Evolutionary conservation across 169 alveolate genomes (phyloP).

Genomic region (Plasmodium fragile): DNA sequence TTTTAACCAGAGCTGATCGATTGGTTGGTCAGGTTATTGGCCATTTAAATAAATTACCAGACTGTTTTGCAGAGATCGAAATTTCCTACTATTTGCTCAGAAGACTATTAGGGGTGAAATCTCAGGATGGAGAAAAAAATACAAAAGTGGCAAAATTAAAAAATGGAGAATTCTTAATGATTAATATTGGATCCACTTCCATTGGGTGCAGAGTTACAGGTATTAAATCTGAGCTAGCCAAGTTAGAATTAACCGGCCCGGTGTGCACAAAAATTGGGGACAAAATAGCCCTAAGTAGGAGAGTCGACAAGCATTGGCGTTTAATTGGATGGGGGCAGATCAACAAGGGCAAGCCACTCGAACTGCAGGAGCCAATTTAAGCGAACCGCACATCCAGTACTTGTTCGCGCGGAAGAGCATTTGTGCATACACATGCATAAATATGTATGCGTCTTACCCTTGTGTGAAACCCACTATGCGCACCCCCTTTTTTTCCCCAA

Average conservation of each 20-base stretch:
- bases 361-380: slow-evolving; percentile 80
- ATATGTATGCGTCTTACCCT: slow-evolving; percentile 1
- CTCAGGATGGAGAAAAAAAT: slow-evolving; percentile 90
- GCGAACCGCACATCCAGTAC: neutral
- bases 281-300: slow-evolving; percentile 97
- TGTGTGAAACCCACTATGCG: neutral
- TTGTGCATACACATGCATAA: neutral
- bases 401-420: neutral
- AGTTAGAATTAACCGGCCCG: slow-evolving; percentile 92
- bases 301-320: slow-evolving; percentile 98
- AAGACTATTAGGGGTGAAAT: slow-evolving; percentile 92
- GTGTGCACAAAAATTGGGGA: slow-evolving; percentile 96
- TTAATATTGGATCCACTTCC: slow-evolving; percentile 98
- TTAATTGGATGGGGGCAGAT: slow-evolving; percentile 98
- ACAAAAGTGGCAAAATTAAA: slow-evolving; percentile 95
- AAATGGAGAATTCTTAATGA: slow-evolving; percentile 97
- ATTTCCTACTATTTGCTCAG: slow-evolving; percentile 89
- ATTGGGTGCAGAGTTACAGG: slow-evolving; percentile 97
- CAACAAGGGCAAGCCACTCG: slow-evolving; percentile 88
- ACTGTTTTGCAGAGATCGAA: slow-evolving; percentile 95
- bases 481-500: neutral
- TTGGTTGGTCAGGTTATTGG: slow-evolving; percentile 98
- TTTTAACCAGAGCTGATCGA: slow-evolving; percentile 97
- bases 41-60: slow-evolving; percentile 96
- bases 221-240: slow-evolving; percentile 92